Evolutionary conservation across 306 rosid genomes (phyloP).

Genomic region (Calophaca sinica): DNA sequence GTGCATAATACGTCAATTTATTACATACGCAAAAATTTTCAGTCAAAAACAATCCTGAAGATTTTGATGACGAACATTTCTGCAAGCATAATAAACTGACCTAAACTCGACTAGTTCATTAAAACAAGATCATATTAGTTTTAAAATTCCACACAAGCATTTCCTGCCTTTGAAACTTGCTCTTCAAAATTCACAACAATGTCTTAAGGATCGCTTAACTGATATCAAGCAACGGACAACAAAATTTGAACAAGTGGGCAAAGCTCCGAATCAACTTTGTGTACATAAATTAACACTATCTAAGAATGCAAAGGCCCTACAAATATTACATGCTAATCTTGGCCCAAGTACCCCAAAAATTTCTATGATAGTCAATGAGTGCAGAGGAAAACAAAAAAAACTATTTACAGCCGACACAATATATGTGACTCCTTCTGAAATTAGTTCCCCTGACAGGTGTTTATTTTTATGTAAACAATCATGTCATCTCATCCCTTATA

Average conservation of each 20-base stretch:
- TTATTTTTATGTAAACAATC: slow-evolving; percentile 24
- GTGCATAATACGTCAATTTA: too few relatives aligned
- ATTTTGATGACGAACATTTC: not conserved
- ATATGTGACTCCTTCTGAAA: slow-evolving; percentile 23
- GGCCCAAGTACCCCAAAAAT: slow-evolving; percentile 23
- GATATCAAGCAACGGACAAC: not conserved
- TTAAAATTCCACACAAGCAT: not conserved
- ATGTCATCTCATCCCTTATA: not conserved
- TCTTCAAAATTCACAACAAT: not conserved
- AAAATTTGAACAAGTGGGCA: not conserved
- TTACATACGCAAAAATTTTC: not conserved
- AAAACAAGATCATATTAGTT: not conserved
- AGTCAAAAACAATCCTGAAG: not conserved
- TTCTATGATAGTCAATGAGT: slow-evolving; percentile 6
- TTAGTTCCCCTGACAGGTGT: slow-evolving; percentile 38
- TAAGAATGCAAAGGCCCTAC: not conserved
- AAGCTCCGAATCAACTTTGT: not conserved
- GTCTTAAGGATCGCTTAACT: not conserved
- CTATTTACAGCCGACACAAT: slow-evolving; percentile 44
- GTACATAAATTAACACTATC: not conserved
- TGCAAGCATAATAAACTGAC: not conserved
- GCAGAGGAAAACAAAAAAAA: slow-evolving; percentile 23
- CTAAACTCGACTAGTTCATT: not conserved
- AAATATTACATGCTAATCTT: not conserved
- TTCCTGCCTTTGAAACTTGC: not conserved